Conservation (phyloP, 2,329 filamentous ascomycete species). For the Ceratocystis cacaofunesta region DNA sequence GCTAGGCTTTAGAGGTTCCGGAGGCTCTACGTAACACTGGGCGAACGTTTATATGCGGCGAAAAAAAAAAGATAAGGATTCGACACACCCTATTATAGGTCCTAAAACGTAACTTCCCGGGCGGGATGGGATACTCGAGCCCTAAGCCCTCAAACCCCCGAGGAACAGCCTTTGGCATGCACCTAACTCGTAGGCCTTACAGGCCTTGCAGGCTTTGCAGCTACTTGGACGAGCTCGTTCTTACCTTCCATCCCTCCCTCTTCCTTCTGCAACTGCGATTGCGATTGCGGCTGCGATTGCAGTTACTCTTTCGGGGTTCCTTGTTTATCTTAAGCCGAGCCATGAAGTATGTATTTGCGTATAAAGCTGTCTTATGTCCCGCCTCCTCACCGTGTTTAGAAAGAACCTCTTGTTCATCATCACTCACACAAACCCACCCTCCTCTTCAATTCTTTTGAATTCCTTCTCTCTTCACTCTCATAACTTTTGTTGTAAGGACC, state of each 20-base stretch:
- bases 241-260: no score
- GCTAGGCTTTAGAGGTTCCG: not conserved
- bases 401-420: not conserved
- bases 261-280: not conserved
- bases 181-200: not conserved
- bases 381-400: not conserved
- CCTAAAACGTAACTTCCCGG: slow-evolving; percentile 1
- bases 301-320: not conserved
- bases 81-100: not conserved
- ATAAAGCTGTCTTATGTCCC: slow-evolving; percentile 11
- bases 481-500: not conserved
- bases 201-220: no score
- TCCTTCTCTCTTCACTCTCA: not conserved
- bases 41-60: not conserved
- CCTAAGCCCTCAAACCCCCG: not conserved
- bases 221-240: no score
- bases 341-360: not conserved
- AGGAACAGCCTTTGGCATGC: not conserved
- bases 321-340: not conserved
- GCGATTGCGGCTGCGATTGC: not conserved
- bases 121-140: not conserved
- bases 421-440: not conserved
- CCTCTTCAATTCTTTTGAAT: not conserved
- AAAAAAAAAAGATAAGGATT: not conserved
- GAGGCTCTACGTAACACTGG: not conserved